These are phyloP conservation scores for Pseudocercospora macadamiae DNA, from an alignment of 2,329 filamentous ascomycete genomes.

Conservation along the genomic window DNA sequence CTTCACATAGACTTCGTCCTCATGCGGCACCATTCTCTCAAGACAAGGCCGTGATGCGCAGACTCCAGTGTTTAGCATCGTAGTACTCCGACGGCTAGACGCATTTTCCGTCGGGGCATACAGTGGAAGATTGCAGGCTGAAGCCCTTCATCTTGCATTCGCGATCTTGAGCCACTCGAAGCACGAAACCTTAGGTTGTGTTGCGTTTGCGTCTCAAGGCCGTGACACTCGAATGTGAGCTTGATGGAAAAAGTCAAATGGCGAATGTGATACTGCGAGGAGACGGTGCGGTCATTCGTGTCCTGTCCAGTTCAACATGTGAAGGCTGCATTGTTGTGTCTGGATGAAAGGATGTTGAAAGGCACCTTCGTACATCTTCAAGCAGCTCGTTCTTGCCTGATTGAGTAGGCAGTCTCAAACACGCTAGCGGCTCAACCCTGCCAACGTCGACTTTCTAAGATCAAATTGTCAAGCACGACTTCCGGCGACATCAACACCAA, in stretches of 20 bases:
- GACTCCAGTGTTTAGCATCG: neutral
- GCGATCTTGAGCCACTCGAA: slow-evolving; percentile 10
- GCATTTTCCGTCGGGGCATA: neutral
- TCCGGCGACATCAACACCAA: neutral
- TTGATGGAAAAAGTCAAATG: neutral
- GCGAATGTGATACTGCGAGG: neutral
- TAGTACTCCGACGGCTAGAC: neutral
- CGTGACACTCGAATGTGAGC: slow-evolving; percentile 2
- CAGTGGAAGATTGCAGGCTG: slow-evolving; percentile 13
- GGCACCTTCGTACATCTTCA: too few relatives aligned
- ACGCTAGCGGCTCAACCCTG: neutral
- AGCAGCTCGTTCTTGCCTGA: neutral
- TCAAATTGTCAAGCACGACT: too few relatives aligned
- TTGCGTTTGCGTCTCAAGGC: slow-evolving; percentile 7
- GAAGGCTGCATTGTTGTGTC: neutral
- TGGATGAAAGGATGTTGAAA: too few relatives aligned
- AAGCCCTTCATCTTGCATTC: slow-evolving; percentile 15
- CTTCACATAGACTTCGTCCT: too few relatives aligned
- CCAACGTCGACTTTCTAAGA: too few relatives aligned
- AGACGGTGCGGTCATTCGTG: neutral
- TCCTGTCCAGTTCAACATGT: neutral
- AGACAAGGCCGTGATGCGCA: neutral
- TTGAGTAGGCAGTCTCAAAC: neutral
- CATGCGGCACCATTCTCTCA: too few relatives aligned
- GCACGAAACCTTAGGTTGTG: slow-evolving; percentile 13